Evolutionary conservation across 768 basidiomycete species (phyloP).

Genomic region (Lentinus brumalis): DNA sequence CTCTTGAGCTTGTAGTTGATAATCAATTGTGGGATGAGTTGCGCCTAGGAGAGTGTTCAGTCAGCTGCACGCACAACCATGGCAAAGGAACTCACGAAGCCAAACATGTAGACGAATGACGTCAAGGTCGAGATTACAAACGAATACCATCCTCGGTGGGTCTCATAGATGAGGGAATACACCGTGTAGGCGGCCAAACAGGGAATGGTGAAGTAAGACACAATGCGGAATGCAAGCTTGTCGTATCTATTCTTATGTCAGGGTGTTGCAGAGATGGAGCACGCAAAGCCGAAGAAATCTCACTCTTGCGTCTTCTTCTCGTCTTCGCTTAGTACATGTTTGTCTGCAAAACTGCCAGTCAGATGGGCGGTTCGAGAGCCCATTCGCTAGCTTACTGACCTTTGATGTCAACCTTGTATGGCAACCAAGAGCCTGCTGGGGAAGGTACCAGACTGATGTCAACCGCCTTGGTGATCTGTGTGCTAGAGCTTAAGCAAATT

Average conservation of each 20-base stretch:
- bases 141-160: constrained; percentile 94
- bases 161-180: constrained; percentile 81
- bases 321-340: constrained; percentile 94
- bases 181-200: constrained; percentile 73
- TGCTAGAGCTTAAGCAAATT: not conserved
- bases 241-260: constrained; percentile 62
- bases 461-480: constrained; percentile 85
- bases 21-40: constrained; percentile 85
- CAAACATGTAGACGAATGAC: constrained; percentile 95
- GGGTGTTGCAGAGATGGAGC: not conserved
- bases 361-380: constrained; percentile 11
- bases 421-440: constrained; percentile 64
- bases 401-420: constrained; percentile 81
- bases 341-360: constrained; percentile 52
- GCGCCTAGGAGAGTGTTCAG: constrained; percentile 54
- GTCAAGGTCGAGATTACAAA: constrained; percentile 93
- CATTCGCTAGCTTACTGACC: constrained; percentile 46
- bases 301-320: constrained; percentile 98
- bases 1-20: constrained; percentile 99
- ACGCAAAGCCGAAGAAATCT: constrained; percentile 27
- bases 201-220: constrained; percentile 88
- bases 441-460: constrained; percentile 73
- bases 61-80: not conserved
- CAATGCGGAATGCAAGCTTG: constrained; percentile 91
- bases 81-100: constrained; percentile 72